Conservation (phyloP, 768 basidiomycete genomes). For the Xerocomellus dryophilus region DNA sequence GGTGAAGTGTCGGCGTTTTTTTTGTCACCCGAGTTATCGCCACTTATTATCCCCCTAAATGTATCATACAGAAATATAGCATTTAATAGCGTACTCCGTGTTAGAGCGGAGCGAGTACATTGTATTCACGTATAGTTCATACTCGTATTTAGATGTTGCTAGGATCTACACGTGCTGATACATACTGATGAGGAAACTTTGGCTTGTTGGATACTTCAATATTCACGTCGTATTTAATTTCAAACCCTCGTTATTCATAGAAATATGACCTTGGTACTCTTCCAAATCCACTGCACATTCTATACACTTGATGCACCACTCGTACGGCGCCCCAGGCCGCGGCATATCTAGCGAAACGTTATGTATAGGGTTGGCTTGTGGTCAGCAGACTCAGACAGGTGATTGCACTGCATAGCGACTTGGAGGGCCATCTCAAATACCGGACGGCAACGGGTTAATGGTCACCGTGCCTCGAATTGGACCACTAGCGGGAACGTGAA, state of each 20-base stretch:
- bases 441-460: background rate
- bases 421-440: background rate
- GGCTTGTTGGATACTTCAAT: background rate
- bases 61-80: conserved; percentile 11
- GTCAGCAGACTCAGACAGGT: background rate
- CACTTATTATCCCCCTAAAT: background rate
- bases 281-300: background rate
- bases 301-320: background rate
- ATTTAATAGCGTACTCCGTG: background rate
- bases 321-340: background rate
- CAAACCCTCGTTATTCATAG: background rate
- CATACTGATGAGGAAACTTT: background rate
- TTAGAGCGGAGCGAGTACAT: conserved; percentile 3
- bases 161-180: background rate
- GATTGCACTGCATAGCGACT: background rate
- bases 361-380: background rate
- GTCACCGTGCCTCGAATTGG: conserved; percentile 33
- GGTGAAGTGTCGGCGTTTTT: conserved; percentile 31
- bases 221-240: background rate
- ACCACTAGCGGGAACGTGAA: conserved; percentile 26
- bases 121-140: conserved; percentile 22
- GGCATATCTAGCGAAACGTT: background rate
- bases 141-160: conserved; percentile 10
- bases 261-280: background rate
- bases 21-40: background rate